Conservation (phyloP, 352 stramenopile genomes). For the Aphanomyces invadans region DNA sequence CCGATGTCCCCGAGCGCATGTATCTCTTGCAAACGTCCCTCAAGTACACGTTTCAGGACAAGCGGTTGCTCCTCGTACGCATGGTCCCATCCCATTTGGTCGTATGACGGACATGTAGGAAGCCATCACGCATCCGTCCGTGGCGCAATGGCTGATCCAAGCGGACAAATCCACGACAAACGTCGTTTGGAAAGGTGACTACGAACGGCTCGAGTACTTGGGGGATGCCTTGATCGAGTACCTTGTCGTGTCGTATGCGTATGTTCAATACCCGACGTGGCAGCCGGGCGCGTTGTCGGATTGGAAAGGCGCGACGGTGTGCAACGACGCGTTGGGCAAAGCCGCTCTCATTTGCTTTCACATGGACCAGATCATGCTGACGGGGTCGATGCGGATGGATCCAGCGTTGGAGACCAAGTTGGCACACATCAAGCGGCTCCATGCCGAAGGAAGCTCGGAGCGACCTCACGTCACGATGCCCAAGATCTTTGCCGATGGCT, state of each 20-base stretch:
- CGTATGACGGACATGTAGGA: conserved; percentile 28
- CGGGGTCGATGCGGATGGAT: conserved; percentile 59
- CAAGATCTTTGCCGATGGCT: conserved; percentile 83
- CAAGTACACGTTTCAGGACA: conserved; percentile 78
- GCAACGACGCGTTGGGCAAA: conserved; percentile 78
- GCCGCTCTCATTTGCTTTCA: conserved; percentile 72
- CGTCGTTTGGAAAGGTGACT: conserved; percentile 66
- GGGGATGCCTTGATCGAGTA: conserved; percentile 87
- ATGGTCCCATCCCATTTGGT: neutral
- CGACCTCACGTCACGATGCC: conserved; percentile 40
- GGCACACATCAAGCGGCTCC: conserved; percentile 29
- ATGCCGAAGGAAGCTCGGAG: conserved; percentile 46
- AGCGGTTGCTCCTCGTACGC: conserved; percentile 44
- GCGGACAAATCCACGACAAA: conserved; percentile 36
- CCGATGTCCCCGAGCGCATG: conserved; percentile 46
- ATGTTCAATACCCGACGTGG: conserved; percentile 59
- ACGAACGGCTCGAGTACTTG: conserved; percentile 84
- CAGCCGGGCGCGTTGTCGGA: conserved; percentile 66
- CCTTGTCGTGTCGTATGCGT: conserved; percentile 78
- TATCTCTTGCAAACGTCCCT: conserved; percentile 59
- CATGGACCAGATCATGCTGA: conserved; percentile 69
- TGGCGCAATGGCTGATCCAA: conserved; percentile 49
- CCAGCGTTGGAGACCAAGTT: conserved; percentile 44
- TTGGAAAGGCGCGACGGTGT: conserved; percentile 82
- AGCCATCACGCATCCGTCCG: conserved; percentile 68